Evolutionary conservation across 257 asterid species (phyloP), one percentile per base, ranked within the genome.

Genomic region (Solanum virginianum): DNA sequence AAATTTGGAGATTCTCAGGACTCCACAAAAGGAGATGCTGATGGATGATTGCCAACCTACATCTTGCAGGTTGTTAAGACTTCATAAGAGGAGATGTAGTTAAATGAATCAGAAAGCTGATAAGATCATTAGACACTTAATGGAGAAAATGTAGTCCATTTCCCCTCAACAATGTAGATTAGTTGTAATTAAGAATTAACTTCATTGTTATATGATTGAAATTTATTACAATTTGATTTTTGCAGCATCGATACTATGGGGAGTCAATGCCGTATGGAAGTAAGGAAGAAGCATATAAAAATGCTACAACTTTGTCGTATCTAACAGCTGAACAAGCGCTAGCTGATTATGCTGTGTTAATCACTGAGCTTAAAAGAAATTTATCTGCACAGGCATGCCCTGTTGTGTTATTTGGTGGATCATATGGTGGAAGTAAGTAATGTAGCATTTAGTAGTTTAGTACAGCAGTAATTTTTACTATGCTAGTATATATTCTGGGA

Each of bases 211-310:
- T 70, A 68, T 24, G 24, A 70, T 49, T 82, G 18, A 56, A 32
- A 24, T 70, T 18, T 81, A 80, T 80, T 47, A 13, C 45, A 77
- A 12, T 70, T 91, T 86, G 88, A 24, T 51, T 66, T 59, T 88
- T 86, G 89, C 98, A 96, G 99, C 99, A 94, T 87, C 91, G 98
- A 81, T 96, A 96, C 87, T 96, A 96, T 88, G 98, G 99, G 69
- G 97, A 92, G 74, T 96, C 99, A 13, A 93, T 93, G 95, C 98
- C 98, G 0, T 93, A 89, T 83, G 97, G 99, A 49, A 90, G 94
- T 84, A 24, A 13, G 45, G 95, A 94, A 26, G 97, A 90, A 82
- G 99, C 98, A 1, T 94, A 95, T 85, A 90, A 90, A 90, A 95
- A 94, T 68, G 89, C 94, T 22, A 89, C 90, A 26, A 93, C 97